Percentiles rank a stretch among this genome's conserved stretches.
Conservation (phyloP, 2,329 filamentous ascomycete species). For the Aspergillus carbonarius region DNA sequence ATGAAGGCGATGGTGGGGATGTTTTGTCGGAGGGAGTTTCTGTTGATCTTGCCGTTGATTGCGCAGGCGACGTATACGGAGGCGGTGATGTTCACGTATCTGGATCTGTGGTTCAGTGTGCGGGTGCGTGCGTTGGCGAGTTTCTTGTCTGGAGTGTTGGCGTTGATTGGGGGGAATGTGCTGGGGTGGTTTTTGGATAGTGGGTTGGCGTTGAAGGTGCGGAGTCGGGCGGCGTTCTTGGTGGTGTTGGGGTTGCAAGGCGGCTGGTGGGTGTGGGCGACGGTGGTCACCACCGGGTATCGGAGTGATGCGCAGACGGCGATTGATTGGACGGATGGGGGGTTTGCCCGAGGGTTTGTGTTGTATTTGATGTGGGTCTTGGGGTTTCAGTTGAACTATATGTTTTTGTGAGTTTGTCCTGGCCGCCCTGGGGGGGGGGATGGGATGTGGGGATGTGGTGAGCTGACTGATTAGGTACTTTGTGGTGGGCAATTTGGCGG, state of each 20-base stretch:
- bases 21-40: constrained; percentile 61
- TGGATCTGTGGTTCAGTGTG: constrained; percentile 68
- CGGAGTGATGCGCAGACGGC: constrained; percentile 53
- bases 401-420: constrained; percentile 59
- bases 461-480: constrained; percentile 58
- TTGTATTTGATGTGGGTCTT: constrained; percentile 67
- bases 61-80: constrained; percentile 70
- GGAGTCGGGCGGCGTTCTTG: constrained; percentile 57
- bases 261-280: constrained; percentile 71
- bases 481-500: constrained; percentile 65
- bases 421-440: neutral
- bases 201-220: constrained; percentile 53
- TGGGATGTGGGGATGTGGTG: no score
- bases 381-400: constrained; percentile 71
- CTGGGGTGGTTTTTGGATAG: constrained; percentile 66
- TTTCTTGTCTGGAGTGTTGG: constrained; percentile 67
- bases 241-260: constrained; percentile 57
- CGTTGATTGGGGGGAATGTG: constrained; percentile 64
- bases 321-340: constrained; percentile 64
- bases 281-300: constrained; percentile 63
- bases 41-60: constrained; percentile 67
- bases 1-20: constrained; percentile 58
- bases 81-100: constrained; percentile 70
- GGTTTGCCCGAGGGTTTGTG: constrained; percentile 66
- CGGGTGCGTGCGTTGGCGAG: constrained; percentile 68